A percentile compares a stretch with the other conserved stretches of the same genome.
Conservation (phyloP, 441 rosid genomes). For the Manihot esculenta region DNA sequence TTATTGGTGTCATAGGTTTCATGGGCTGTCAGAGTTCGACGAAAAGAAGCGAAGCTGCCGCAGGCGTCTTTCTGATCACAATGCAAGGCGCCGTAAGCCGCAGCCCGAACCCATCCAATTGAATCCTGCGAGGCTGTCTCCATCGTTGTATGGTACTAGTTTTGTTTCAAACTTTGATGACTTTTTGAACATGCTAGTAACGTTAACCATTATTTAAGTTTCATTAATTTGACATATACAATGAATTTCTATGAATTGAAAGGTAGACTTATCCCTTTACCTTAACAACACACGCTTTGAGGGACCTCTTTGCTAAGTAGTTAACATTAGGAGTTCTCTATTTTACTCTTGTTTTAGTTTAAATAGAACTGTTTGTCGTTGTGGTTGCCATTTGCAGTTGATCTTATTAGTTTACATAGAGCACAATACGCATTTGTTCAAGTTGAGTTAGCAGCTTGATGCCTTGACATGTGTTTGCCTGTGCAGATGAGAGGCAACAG, state of each 20-base stretch:
- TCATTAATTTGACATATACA: too few species aligned
- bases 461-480: conserved; percentile 20
- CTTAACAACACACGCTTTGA: too few species aligned
- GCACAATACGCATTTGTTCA: too few species aligned
- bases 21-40: conserved; percentile 79
- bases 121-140: conserved; percentile 46
- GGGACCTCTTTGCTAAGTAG: too few species aligned
- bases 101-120: conserved; percentile 56
- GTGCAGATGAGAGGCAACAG: conserved; percentile 63
- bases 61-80: conserved; percentile 84
- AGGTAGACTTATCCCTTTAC: too few species aligned
- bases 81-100: conserved; percentile 95
- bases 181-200: not conserved
- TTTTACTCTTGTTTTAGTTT: too few species aligned
- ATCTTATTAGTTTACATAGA: not conserved
- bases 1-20: conserved; percentile 60
- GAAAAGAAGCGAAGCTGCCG: conserved; percentile 95
- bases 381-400: not conserved
- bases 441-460: too few species aligned
- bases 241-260: not conserved
- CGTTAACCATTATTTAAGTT: not conserved
- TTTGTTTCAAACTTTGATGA: conserved; percentile 12
- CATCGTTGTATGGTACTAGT: conserved; percentile 44
- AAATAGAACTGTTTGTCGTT: too few species aligned
- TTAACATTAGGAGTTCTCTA: too few species aligned